Conservation (phyloP, 495 filamentous ascomycete species). For the Tuber borchii region DNA sequence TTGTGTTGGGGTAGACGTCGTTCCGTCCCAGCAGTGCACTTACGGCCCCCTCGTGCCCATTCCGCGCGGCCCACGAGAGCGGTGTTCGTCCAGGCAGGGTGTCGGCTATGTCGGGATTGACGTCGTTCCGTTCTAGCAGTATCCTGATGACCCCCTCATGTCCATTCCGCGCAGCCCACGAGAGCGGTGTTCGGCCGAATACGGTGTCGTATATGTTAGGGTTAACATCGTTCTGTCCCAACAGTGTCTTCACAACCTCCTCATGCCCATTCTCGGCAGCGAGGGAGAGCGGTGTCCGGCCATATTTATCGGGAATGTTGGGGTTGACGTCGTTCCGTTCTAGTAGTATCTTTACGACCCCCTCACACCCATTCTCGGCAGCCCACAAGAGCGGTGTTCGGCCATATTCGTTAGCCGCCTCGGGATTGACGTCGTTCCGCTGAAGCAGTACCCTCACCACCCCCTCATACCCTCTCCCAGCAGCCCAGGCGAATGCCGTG, state of each 20-base stretch:
- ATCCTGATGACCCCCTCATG: neutral
- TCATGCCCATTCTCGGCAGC: neutral
- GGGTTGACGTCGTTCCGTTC: neutral
- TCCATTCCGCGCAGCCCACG: neutral
- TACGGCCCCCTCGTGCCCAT: neutral
- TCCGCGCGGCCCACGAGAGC: neutral
- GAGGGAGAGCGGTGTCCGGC: neutral
- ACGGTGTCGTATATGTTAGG: neutral
- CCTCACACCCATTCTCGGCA: neutral
- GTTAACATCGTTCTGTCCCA: neutral
- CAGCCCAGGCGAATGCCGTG: too few species aligned
- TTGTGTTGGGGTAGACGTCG: neutral
- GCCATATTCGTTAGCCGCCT: neutral
- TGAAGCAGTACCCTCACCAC: neutral
- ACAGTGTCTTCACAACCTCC: neutral
- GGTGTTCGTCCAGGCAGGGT: neutral
- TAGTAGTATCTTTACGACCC: neutral
- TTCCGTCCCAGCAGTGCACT: neutral
- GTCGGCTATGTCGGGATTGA: neutral
- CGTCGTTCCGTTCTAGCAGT: neutral
- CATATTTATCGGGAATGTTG: neutral
- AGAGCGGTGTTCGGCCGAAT: neutral
- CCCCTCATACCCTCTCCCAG: too few species aligned
- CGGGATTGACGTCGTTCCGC: neutral
- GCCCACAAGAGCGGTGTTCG: neutral